These are phyloP conservation scores for Malassezia globosa DNA, from an alignment of 1,284 basidiomycete genomes.

Conservation along the genomic window DNA sequence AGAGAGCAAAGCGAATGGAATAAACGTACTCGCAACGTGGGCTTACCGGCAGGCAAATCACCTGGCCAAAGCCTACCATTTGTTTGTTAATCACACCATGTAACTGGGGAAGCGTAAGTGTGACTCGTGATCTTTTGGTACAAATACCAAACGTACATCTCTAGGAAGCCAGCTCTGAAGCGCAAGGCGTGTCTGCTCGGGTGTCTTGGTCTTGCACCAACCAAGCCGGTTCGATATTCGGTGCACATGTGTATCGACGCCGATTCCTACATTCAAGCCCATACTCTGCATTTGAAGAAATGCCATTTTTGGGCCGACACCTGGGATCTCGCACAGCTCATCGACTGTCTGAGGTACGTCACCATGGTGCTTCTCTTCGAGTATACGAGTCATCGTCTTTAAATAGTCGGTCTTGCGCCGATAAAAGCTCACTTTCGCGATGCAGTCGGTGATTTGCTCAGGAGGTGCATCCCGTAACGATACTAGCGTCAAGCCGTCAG, in stretches of 20 bases:
- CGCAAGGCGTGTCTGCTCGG: conserved; percentile 61
- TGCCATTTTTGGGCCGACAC: conserved; percentile 47
- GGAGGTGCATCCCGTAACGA: conserved; percentile 60
- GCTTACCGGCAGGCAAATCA: conserved; percentile 68
- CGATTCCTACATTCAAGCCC: conserved; percentile 85
- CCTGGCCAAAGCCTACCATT: conserved; percentile 54
- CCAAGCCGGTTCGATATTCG: conserved; percentile 80
- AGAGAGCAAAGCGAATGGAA: too few relatives aligned
- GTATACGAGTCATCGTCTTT: conserved; percentile 24
- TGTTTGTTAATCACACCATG: conserved; percentile 37
- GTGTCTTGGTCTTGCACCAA: conserved; percentile 80
- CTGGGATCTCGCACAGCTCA: conserved; percentile 34
- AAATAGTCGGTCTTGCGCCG: conserved; percentile 60
- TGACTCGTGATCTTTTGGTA: too few relatives aligned
- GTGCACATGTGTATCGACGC: conserved; percentile 91
- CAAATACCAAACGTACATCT: conserved; percentile 10
- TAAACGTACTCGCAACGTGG: conserved; percentile 72
- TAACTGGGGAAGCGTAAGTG: too few relatives aligned
- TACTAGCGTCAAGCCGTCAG: conserved; percentile 66
- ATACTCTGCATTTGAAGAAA: conserved; percentile 61
- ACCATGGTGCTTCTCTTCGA: conserved; percentile 24
- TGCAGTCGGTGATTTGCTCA: conserved; percentile 59
- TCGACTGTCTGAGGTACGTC: conserved; percentile 36
- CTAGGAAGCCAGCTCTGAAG: conserved; percentile 40
- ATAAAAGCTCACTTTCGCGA: conserved; percentile 88